These are phyloP conservation scores for Pestalotiopsis sp. DNA, from an alignment of 2,329 filamentous ascomycete genomes.

Conservation along the genomic window DNA sequence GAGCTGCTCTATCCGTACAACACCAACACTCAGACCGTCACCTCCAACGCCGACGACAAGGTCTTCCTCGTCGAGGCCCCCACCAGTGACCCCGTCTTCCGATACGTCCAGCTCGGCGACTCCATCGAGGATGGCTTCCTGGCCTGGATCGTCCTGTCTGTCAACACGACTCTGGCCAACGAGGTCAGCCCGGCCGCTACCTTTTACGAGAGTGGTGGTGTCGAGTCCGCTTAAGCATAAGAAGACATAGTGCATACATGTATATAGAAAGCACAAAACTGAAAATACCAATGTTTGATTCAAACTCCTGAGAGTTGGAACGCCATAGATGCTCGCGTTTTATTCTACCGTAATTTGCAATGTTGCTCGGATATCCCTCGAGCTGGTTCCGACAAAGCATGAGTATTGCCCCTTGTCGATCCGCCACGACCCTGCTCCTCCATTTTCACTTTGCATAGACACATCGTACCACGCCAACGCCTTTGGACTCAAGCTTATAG, in stretches of 20 bases:
- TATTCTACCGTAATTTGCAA: neutral
- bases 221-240: neutral
- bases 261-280: neutral
- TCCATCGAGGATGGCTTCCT: slow-evolving; percentile 49
- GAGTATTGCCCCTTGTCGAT: neutral
- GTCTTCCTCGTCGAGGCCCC: slow-evolving; percentile 51
- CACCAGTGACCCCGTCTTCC: slow-evolving; percentile 53
- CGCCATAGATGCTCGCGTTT: neutral
- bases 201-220: slow-evolving; percentile 2
- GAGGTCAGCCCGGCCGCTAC: slow-evolving; percentile 2
- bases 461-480: neutral
- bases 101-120: slow-evolving; percentile 60
- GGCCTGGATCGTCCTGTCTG: slow-evolving; percentile 50
- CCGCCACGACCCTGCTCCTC: neutral
- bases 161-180: slow-evolving; percentile 35
- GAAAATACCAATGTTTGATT: no score
- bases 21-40: slow-evolving; percentile 43
- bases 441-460: neutral
- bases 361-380: neutral
- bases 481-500: neutral
- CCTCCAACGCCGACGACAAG: slow-evolving; percentile 51
- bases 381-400: neutral
- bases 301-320: neutral
- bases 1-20: slow-evolving; percentile 46
- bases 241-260: neutral